Base-by-base conservation (phyloP, 176 grass and related monocot genomes). In the Melocanna baccifera region DNA sequence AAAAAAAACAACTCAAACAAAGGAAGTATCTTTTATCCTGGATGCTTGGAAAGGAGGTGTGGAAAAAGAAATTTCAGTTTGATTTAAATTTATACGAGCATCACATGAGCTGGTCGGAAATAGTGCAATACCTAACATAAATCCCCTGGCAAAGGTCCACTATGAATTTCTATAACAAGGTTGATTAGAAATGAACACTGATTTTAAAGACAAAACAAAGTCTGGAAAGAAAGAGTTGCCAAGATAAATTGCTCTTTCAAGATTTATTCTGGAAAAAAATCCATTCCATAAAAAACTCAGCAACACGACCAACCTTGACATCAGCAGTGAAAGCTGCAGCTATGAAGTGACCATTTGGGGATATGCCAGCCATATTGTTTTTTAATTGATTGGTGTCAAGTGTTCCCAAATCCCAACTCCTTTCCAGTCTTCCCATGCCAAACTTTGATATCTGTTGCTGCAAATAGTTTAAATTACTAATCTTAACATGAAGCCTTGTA, bases 291-390 rank as follows among this genome's bases (percentile, higher is more conserved):
- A 71, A 6, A 63, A 29, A 53, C 52, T 62, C 28, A 66, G 19
- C 62, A 85, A 89, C 52, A 56, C 51, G 81, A 68, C 89, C 50
- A 71, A 96, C 96, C 91, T 99, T 99, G 41, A 99, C 93, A 82
- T 96, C 96, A 81, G 96, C 96, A 73, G 96, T 94, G 84, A 99
- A 99, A 75, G 96, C 96, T 67, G 96, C 96, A 89, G 93, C 93
- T 91, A 99, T 88, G 86, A 96, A 96, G 72, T 91, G 93, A 3
- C 93, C 96, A 87, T 99, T 99, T 79, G 91, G 89, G 16, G 96
- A 99, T 88, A 96, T 86, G 62, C 83, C 67, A 94, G 91, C 93
- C 96, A 99, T 99, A 76, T 99, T 99, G 68, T 99, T 99, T 88
- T 98, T 99, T 40, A 99, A 83, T 66, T 99, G 96, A 83, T 94